Conservation (phyloP, 768 basidiomycete species). For the Collybia nuda region DNA sequence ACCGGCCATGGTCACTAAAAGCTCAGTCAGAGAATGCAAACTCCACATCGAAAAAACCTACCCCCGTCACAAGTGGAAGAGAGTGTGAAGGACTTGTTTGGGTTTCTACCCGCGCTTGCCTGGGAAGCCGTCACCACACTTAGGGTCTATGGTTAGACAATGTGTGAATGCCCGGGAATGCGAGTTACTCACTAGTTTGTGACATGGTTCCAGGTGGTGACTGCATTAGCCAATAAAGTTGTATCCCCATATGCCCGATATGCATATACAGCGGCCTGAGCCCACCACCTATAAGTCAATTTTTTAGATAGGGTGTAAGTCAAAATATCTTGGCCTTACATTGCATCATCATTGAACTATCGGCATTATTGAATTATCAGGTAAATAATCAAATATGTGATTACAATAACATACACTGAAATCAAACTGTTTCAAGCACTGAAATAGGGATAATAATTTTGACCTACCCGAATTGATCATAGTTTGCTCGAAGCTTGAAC, state of each 20-base stretch:
- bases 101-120: constrained; percentile 32
- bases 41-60: constrained; percentile 14
- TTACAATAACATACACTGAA: constrained; percentile 5
- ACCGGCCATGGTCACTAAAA: constrained; percentile 47
- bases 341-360: constrained; percentile 48
- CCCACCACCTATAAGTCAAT: constrained; percentile 45
- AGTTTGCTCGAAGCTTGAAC: constrained; percentile 35
- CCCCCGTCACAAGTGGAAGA: constrained; percentile 43
- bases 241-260: constrained; percentile 47
- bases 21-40: background rate
- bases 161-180: background rate
- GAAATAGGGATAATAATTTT: background rate
- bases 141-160: background rate
- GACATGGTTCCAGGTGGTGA: constrained; percentile 49
- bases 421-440: constrained; percentile 1
- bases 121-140: constrained; percentile 44
- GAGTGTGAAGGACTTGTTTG: constrained; percentile 41
- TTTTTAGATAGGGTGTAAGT: background rate
- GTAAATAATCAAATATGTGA: background rate
- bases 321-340: constrained; percentile 24
- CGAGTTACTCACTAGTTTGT: constrained; percentile 37
- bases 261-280: constrained; percentile 47
- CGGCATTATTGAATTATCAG: background rate
- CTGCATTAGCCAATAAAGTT: constrained; percentile 40
- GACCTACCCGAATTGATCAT: constrained; percentile 41